Evolutionary conservation across 768 basidiomycete genomes (phyloP).

Genomic region (Russula lepida): DNA sequence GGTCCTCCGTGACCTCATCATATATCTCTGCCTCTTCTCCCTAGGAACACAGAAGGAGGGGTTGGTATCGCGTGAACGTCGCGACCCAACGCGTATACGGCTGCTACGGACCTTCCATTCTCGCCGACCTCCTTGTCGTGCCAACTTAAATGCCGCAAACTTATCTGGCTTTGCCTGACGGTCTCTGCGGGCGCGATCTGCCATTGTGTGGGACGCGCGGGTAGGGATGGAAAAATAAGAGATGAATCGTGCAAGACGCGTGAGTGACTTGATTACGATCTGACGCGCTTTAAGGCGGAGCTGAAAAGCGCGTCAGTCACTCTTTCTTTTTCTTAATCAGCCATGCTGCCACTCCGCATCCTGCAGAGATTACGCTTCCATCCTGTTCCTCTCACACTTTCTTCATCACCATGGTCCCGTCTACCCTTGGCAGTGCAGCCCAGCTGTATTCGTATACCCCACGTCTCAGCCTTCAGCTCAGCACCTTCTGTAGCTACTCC

Average conservation of each 20-base stretch:
- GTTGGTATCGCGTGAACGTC: background rate
- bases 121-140: slow-evolving; percentile 32
- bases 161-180: slow-evolving; percentile 33
- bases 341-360: slow-evolving; percentile 9
- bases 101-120: slow-evolving; percentile 41
- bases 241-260: slow-evolving; percentile 2
- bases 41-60: slow-evolving; percentile 22
- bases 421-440: slow-evolving; percentile 1
- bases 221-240: background rate
- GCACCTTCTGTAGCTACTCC: background rate
- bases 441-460: background rate
- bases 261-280: background rate
- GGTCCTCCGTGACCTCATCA: slow-evolving; percentile 84
- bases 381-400: background rate
- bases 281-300: slow-evolving; percentile 27
- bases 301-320: slow-evolving; percentile 25
- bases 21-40: slow-evolving; percentile 66
- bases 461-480: slow-evolving; percentile 3
- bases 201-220: slow-evolving; percentile 21
- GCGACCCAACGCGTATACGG: slow-evolving; percentile 2
- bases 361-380: slow-evolving; percentile 1
- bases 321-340: background rate
- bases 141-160: slow-evolving; percentile 52
- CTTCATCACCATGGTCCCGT: background rate
- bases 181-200: slow-evolving; percentile 25